Conservation (phyloP, 2,329 filamentous ascomycete genomes). For the Ploettnerulaceae sp. region DNA sequence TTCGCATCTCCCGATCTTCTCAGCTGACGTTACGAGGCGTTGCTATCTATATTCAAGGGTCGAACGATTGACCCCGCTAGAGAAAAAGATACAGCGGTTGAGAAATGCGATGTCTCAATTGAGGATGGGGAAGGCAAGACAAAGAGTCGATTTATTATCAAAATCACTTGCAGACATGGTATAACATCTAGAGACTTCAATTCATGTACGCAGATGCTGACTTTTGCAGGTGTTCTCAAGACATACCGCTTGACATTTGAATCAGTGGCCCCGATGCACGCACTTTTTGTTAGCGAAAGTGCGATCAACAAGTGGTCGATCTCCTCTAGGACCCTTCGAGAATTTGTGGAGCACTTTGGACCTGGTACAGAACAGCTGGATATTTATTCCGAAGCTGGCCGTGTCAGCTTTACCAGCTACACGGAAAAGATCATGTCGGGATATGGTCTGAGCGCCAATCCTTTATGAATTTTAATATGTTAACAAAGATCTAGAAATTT, state of each 20-base stretch:
- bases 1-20: not conserved
- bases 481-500: constrained; percentile 49
- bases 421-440: constrained; percentile 73
- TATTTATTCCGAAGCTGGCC: constrained; percentile 64
- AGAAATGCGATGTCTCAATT: constrained; percentile 68
- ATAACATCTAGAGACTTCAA: constrained; percentile 31
- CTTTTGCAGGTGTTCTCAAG: constrained; percentile 59
- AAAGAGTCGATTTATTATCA: constrained; percentile 69
- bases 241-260: constrained; percentile 75
- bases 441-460: constrained; percentile 43
- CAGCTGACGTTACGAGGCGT: constrained; percentile 40
- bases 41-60: constrained; percentile 71
- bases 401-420: constrained; percentile 73
- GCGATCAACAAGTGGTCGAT: constrained; percentile 70
- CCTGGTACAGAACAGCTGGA: constrained; percentile 77
- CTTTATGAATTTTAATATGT: not conserved
- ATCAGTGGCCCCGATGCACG: constrained; percentile 66
- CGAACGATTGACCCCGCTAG: constrained; percentile 56
- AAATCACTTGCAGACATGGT: constrained; percentile 71
- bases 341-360: constrained; percentile 76
- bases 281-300: constrained; percentile 64
- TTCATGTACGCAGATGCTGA: not conserved
- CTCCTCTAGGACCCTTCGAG: constrained; percentile 63
- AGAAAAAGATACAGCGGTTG: constrained; percentile 65
- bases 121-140: constrained; percentile 63